Conservation (phyloP, 768 basidiomycete genomes). For the Lentinula boryana region DNA sequence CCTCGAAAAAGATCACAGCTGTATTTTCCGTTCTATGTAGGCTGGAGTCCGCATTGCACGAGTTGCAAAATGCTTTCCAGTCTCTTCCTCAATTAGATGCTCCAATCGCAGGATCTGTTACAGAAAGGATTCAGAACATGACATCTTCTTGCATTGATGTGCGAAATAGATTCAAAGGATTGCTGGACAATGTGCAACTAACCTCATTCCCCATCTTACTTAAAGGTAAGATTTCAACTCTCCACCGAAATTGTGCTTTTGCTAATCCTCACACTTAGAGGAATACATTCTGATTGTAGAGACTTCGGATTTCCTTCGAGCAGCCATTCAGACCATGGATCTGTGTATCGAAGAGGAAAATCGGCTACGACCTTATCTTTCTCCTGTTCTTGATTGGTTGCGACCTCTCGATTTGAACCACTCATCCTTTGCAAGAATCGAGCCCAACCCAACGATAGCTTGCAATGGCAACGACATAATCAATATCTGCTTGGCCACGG, state of each 20-base stretch:
- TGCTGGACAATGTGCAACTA: neutral
- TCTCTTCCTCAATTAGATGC: constrained; percentile 12
- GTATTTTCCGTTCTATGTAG: constrained; percentile 6
- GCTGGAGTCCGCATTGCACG: constrained; percentile 16
- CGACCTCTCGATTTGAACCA: neutral
- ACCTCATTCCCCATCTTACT: constrained; percentile 1
- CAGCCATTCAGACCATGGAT: neutral
- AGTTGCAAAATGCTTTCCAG: constrained; percentile 19
- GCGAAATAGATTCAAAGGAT: neutral
- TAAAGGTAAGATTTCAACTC: neutral
- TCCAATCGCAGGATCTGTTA: neutral
- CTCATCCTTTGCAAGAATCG: neutral
- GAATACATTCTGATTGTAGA: neutral
- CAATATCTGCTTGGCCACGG: constrained; percentile 55
- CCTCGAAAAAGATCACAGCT: neutral
- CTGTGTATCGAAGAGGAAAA: neutral
- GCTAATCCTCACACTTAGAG: neutral
- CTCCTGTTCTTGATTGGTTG: neutral
- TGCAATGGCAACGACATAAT: constrained; percentile 37
- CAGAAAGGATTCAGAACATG: neutral
- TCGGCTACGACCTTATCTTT: neutral
- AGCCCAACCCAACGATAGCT: neutral
- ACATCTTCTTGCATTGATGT: neutral
- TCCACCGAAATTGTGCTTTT: neutral
- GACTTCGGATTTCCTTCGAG: neutral